These are phyloP conservation scores for Talaromyces islandicus DNA, from an alignment of 2,329 filamentous ascomycete species.

Conservation along the genomic window DNA sequence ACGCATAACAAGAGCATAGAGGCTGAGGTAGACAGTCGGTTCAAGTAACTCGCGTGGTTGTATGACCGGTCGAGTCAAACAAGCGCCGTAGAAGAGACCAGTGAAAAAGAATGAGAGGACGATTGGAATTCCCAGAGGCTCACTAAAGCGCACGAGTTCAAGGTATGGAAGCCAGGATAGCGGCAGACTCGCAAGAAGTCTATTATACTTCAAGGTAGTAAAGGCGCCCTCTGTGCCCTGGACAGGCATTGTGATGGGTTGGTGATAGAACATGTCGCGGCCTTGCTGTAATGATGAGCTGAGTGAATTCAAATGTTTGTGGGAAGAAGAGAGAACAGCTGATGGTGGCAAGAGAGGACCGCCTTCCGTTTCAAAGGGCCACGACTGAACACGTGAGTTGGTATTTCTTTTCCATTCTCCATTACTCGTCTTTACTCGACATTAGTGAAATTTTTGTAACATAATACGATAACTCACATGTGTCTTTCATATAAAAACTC, in stretches of 20 bases:
- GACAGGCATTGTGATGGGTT: background rate
- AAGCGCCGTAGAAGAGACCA: background rate
- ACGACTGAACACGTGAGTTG: background rate
- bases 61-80: background rate
- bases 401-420: background rate
- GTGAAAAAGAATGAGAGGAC: background rate
- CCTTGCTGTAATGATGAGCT: background rate
- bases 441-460: no score
- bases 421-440: background rate
- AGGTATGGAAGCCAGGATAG: background rate
- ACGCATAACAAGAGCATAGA: constrained; percentile 3
- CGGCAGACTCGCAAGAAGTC: background rate
- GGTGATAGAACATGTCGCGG: background rate
- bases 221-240: background rate
- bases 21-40: background rate
- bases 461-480: no score
- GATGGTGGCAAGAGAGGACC: background rate
- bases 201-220: background rate
- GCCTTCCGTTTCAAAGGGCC: background rate
- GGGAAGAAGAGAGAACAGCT: background rate
- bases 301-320: background rate
- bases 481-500: no score
- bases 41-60: background rate
- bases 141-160: background rate
- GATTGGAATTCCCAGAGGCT: background rate